Evolutionary conservation across 805 yeast species (phyloP), one percentile per base, ranked within the genome.

Genomic region (Ogataea nitratoaversa): DNA sequence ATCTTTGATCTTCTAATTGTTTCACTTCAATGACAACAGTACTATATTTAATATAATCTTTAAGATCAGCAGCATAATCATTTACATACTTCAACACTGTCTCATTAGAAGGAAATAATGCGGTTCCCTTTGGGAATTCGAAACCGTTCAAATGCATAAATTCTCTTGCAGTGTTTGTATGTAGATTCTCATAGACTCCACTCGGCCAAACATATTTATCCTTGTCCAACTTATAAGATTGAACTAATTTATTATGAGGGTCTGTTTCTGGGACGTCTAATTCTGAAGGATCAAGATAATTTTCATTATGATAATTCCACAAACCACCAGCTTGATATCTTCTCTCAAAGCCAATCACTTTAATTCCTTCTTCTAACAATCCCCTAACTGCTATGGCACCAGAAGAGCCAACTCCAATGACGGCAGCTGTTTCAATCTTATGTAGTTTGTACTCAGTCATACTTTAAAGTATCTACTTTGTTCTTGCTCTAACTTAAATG

Each of bases 331-430:
- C 57, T 13, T 60, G 58, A 12, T 63, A 47, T 42, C 84, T 70
- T 36, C 74, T 66, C 48, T 85, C 95, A 53, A 71, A 84, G 4
- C 83, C 67, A 25, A 72, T 75, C 36, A 85, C 68, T 33, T 68
- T 62, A 45, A 73, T 72, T 3, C 63, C 55, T 47, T 81, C 89
- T 8, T 66, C 71, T 7, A 73, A 47, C n/a, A 86, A 65, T 0
- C 89, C 88, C 46, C 79, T 78, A 0, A 85, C 79, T 4, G 74
- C 66, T 0, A 81, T 86, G 11, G 82, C n/a, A n/a, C n/a, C n/a
- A n/a, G n/a, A n/a, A n/a, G n/a, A n/a, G n/a, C n/a, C n/a, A n/a
- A n/a, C n/a, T 2, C 95, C 95, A 16, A 86, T 70, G 8, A 86
- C 74, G 0, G 88, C 89, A 5, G 84, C 67, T 16, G 48, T 40